Conservation (phyloP, 106 monocot species). For the Dactylorhiza incarnata region DNA sequence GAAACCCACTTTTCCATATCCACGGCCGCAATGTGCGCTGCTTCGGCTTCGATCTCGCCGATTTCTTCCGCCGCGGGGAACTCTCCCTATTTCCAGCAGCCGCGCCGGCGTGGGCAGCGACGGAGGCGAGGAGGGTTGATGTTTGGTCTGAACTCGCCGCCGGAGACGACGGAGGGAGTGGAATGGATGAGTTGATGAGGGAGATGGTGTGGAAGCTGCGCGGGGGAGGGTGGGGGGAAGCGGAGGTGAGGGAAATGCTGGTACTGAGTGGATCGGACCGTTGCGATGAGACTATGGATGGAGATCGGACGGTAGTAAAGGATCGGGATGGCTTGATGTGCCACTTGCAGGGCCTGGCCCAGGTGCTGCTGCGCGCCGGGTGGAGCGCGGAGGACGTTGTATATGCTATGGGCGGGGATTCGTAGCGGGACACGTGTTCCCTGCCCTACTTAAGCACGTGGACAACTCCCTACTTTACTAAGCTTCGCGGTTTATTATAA, state of each 20-base stretch:
- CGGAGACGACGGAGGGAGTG: neutral
- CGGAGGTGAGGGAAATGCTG: slow-evolving; percentile 46
- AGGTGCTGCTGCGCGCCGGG: slow-evolving; percentile 35
- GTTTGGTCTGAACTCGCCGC: neutral
- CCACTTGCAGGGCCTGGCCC: slow-evolving; percentile 32
- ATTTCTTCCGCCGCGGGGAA: neutral
- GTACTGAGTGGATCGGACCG: slow-evolving; percentile 3
- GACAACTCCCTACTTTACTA: too few relatives aligned
- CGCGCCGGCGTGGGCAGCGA: slow-evolving; percentile 3
- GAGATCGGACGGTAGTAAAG: slow-evolving; percentile 19
- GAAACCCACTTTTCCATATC: neutral
- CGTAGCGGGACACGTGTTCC: too few relatives aligned
- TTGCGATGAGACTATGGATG: neutral
- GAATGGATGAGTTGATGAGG: neutral
- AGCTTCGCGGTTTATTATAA: too few relatives aligned
- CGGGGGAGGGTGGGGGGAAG: slow-evolving; percentile 50
- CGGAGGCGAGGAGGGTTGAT: slow-evolving; percentile 1
- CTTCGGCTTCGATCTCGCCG: slow-evolving; percentile 1
- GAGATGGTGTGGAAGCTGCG: slow-evolving; percentile 24
- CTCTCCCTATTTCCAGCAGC: neutral
- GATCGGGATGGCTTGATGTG: slow-evolving; percentile 21
- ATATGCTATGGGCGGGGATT: slow-evolving; percentile 23
- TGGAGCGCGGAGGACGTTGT: slow-evolving; percentile 52
- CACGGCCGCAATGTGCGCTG: neutral
- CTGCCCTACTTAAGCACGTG: too few relatives aligned